Conservation (phyloP, 1,139 yeast species). For the Geotrichum europaeum region DNA sequence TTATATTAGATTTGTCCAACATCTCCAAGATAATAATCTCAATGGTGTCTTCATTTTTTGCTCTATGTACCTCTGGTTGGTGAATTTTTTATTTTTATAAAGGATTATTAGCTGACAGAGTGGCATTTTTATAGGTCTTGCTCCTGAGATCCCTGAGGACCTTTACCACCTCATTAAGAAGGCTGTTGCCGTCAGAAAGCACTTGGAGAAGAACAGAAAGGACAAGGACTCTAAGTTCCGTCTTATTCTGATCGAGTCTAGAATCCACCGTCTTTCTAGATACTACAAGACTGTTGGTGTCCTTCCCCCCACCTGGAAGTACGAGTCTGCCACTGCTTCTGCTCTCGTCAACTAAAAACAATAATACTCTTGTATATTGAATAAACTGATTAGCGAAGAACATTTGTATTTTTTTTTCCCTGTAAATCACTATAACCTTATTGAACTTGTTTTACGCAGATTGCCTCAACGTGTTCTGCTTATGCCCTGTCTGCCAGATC, state of each 20-base stretch:
- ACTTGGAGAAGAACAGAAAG: slow-evolving; percentile 99
- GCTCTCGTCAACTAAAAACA: slow-evolving; percentile 84
- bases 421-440: neutral
- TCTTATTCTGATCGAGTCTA: slow-evolving; percentile 98
- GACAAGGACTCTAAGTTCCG: slow-evolving; percentile 99
- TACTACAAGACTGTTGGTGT: slow-evolving; percentile 99
- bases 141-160: slow-evolving; percentile 99
- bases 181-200: slow-evolving; percentile 99
- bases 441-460: neutral
- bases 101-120: slow-evolving; percentile 34
- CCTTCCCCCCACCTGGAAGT: slow-evolving; percentile 99
- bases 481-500: no score
- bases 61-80: slow-evolving; percentile 37
- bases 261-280: slow-evolving; percentile 99
- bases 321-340: slow-evolving; percentile 99
- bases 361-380: slow-evolving; percentile 8
- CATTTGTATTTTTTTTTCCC: neutral
- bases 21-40: neutral
- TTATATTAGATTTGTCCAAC: neutral
- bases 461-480: no score
- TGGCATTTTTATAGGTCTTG: slow-evolving; percentile 49
- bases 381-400: neutral
- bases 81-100: slow-evolving; percentile 21
- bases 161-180: slow-evolving; percentile 98
- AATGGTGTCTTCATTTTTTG: slow-evolving; percentile 5